These are phyloP conservation scores for Castanospermum australe DNA, from an alignment of 306 rosid genomes.

Conservation along the genomic window DNA sequence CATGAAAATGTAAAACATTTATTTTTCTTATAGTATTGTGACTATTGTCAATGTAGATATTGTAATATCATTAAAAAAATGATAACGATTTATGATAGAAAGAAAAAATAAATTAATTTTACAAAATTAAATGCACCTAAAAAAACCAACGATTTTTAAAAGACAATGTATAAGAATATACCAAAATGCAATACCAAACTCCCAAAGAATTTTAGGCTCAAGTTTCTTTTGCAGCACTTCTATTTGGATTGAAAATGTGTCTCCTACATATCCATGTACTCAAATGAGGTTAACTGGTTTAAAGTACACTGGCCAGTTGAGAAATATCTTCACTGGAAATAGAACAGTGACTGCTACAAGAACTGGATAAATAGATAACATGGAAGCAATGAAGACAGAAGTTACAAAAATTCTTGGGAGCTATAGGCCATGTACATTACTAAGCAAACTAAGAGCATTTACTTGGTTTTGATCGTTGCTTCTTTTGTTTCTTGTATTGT, in stretches of 20 bases:
- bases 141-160: too few species aligned
- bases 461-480: conserved; percentile 29
- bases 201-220: background rate
- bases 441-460: background rate
- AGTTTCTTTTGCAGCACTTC: background rate
- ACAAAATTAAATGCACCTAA: background rate
- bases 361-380: background rate
- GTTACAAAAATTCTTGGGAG: background rate
- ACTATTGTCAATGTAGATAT: too few species aligned
- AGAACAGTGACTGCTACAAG: background rate
- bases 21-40: too few species aligned
- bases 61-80: too few species aligned
- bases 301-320: background rate
- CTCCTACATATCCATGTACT: background rate
- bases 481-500: conserved; percentile 68
- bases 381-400: background rate
- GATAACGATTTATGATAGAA: background rate
- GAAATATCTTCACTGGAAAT: background rate
- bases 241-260: background rate
- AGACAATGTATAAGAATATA: background rate
- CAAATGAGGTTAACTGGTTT: background rate
- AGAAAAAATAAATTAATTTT: too few species aligned
- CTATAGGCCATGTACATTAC: background rate
- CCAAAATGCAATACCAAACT: background rate
- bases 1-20: background rate